Conservation (phyloP, 768 basidiomycete genomes). For the Suillus lakei region DNA sequence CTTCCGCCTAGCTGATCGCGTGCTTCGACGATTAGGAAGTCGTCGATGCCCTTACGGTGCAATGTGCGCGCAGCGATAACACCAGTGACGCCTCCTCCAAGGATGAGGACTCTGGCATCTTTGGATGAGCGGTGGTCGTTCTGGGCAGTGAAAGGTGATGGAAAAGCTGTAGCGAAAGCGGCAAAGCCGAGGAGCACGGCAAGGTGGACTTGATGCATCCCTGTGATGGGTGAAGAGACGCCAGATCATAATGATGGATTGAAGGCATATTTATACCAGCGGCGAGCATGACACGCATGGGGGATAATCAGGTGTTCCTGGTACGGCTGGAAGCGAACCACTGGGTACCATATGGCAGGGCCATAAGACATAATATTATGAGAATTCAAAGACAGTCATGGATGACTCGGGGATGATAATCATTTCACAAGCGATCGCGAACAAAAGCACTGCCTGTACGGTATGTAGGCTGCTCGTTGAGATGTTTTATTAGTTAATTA, state of each 20-base stretch:
- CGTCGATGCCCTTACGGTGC: slow-evolving; percentile 54
- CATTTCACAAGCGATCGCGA: no score
- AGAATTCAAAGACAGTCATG: no score
- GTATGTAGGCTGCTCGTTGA: no score
- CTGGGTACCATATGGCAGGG: not conserved
- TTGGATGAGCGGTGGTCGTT: slow-evolving; percentile 9
- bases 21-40: slow-evolving; percentile 67
- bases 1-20: slow-evolving; percentile 65
- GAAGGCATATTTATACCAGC: not conserved
- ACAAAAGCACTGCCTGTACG: no score
- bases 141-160: not conserved
- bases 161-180: not conserved
- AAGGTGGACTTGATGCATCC: not conserved
- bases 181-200: slow-evolving; percentile 1
- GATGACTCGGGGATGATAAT: no score
- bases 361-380: no score
- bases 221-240: not conserved
- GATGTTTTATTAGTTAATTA: no score
- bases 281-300: not conserved
- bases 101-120: slow-evolving; percentile 52
- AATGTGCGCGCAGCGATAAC: slow-evolving; percentile 67
- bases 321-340: not conserved
- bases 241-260: not conserved
- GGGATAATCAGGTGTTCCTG: not conserved
- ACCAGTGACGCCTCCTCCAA: slow-evolving; percentile 71